Evolutionary conservation across 2,329 filamentous ascomycete species (phyloP).

Genomic region (Apiospora phragmitis): DNA sequence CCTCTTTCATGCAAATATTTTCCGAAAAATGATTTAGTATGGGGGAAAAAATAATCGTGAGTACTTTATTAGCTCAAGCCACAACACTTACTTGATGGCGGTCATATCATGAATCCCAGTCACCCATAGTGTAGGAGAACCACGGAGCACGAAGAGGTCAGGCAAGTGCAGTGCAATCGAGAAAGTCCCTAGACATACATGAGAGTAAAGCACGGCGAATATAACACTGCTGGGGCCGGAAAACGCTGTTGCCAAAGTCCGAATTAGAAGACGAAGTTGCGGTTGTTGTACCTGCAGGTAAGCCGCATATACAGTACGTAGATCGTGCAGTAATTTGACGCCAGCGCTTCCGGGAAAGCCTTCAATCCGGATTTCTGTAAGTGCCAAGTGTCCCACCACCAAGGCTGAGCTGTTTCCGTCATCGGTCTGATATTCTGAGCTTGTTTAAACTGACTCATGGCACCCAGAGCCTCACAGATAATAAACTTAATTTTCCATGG

Average conservation of each 20-base stretch:
- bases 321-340: neutral
- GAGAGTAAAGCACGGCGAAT: constrained; percentile 83
- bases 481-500: too few relatives aligned
- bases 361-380: constrained; percentile 53
- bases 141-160: constrained; percentile 81
- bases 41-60: too few relatives aligned
- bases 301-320: neutral
- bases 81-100: too few relatives aligned
- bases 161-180: constrained; percentile 87
- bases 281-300: neutral
- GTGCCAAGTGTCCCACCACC: constrained; percentile 17
- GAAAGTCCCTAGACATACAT: constrained; percentile 84
- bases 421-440: neutral
- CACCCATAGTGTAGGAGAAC: constrained; percentile 78
- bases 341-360: constrained; percentile 31
- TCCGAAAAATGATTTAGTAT: too few relatives aligned
- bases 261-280: neutral
- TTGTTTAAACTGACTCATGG: neutral
- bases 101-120: constrained; percentile 81
- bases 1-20: too few relatives aligned
- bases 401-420: neutral
- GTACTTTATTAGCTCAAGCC: too few relatives aligned
- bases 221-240: constrained; percentile 50
- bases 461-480: too few relatives aligned
- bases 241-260: neutral